phyloP scores from a whole-genome alignment of 352 stramenopile genomes.

The Vaucheria bursata region DNA sequence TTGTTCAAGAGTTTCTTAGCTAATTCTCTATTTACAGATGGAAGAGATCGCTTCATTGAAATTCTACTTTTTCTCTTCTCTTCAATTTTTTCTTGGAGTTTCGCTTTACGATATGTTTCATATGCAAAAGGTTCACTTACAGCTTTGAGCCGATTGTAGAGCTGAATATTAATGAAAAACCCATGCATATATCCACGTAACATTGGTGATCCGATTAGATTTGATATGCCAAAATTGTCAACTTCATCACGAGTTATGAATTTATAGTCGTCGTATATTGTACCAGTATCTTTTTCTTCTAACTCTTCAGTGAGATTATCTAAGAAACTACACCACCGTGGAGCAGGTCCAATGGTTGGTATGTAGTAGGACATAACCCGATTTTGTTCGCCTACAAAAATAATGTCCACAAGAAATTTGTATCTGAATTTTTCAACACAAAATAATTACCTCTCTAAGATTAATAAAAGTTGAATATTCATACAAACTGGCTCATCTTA shows the following conservation, averaged over 20 bases:
- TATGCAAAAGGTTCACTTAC: conserved; percentile 95
- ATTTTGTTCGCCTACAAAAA: conserved; percentile 92
- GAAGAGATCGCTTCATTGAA: conserved; percentile 68
- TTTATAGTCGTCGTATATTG: conserved; percentile 98
- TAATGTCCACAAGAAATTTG: too few species aligned
- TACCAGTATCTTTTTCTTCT: conserved; percentile 67
- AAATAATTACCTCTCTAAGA: too few species aligned
- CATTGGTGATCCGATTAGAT: conserved; percentile 91
- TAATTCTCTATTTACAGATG: conserved; percentile 66
- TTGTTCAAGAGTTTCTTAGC: background rate
- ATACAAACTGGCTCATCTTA: too few species aligned
- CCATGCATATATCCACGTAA: conserved; percentile 98
- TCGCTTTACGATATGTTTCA: conserved; percentile 91
- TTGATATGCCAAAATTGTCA: conserved; percentile 85
- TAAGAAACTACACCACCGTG: conserved; percentile 97
- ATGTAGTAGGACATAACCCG: conserved; percentile 96
- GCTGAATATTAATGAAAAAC: conserved; percentile 97
- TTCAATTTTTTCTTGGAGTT: conserved; percentile 82
- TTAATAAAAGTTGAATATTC: too few species aligned
- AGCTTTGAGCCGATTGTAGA: conserved; percentile 83
- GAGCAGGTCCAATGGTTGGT: conserved; percentile 87
- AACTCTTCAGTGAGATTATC: conserved; percentile 93
- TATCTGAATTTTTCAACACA: too few species aligned
- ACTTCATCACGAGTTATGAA: conserved; percentile 92
- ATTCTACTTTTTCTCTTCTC: conserved; percentile 76